Evolutionary conservation across 768 basidiomycete species (phyloP).

Genomic region (Pleurotus djamor): DNA sequence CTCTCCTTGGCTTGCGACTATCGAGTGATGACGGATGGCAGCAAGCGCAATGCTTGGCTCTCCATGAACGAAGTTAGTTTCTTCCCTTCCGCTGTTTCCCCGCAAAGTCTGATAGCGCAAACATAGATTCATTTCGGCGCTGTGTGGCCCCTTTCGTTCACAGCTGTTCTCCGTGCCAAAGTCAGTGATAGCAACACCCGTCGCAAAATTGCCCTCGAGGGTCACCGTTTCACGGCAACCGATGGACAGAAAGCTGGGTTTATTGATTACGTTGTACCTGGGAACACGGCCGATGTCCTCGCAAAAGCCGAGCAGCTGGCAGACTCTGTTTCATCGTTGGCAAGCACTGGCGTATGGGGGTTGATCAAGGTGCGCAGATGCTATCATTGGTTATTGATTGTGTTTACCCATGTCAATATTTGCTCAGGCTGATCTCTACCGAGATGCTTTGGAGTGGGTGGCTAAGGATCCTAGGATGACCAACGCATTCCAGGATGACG

Average conservation of each 20-base stretch:
- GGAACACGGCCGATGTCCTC: conserved; percentile 58
- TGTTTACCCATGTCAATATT: not conserved
- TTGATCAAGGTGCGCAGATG: conserved; percentile 55
- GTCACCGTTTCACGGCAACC: conserved; percentile 70
- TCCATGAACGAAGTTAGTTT: conserved; percentile 85
- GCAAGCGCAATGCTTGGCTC: conserved; percentile 74
- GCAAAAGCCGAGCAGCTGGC: conserved; percentile 66
- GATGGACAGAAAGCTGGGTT: conserved; percentile 69
- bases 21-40: conserved; percentile 84
- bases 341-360: conserved; percentile 67
- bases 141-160: conserved; percentile 71
- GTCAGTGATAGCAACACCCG: conserved; percentile 54
- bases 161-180: conserved; percentile 62
- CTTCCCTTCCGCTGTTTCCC: too few species aligned
- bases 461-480: conserved; percentile 30
- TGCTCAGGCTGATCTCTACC: conserved; percentile 52
- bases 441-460: conserved; percentile 45
- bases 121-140: conserved; percentile 81
- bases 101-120: too few species aligned
- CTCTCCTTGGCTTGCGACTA: conserved; percentile 84
- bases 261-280: conserved; percentile 67
- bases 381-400: not conserved
- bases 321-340: conserved; percentile 44
- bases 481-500: conserved; percentile 41
- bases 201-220: conserved; percentile 78